These are phyloP conservation scores for Sporobolus alterniflorus DNA, from an alignment of 202 grass and related monocot genomes.

Conservation along the genomic window DNA sequence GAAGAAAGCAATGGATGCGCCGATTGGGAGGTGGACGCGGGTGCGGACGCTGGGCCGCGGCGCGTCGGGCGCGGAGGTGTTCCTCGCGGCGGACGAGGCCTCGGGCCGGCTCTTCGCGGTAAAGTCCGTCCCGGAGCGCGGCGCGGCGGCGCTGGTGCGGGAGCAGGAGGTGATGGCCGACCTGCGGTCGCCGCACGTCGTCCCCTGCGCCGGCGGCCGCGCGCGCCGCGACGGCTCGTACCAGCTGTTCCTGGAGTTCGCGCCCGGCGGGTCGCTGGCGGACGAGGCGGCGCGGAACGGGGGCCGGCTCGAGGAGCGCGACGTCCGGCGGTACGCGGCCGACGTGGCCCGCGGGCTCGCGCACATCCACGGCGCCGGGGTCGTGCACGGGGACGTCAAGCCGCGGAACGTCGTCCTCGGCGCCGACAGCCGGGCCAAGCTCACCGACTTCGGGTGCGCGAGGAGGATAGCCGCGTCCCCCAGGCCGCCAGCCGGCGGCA, in stretches of 20 bases:
- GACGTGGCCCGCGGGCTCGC: conserved; percentile 54
- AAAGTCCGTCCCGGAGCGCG: conserved; percentile 35
- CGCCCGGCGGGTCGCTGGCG: conserved; percentile 54
- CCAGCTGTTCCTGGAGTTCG: conserved; percentile 70
- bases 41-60: conserved; percentile 65
- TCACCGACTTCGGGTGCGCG: conserved; percentile 78
- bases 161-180: conserved; percentile 35
- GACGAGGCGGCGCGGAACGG: conserved; percentile 4
- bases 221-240: conserved; percentile 25
- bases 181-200: conserved; percentile 45
- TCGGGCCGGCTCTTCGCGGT: conserved; percentile 52
- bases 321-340: background rate
- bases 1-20: background rate
- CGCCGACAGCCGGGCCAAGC: conserved; percentile 61
- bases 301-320: conserved; percentile 25
- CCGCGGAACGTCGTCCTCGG: conserved; percentile 61
- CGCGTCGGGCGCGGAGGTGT: conserved; percentile 61
- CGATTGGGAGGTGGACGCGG: conserved; percentile 35
- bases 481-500: conserved; percentile 32
- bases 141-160: conserved; percentile 28
- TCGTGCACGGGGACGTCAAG: conserved; percentile 80
- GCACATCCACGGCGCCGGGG: conserved; percentile 39
- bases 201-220: conserved; percentile 48
- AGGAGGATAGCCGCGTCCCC: background rate
- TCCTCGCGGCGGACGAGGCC: conserved; percentile 33